phyloP scores from a whole-genome alignment of 495 filamentous ascomycete species.

The Penicillium lividum region DNA sequence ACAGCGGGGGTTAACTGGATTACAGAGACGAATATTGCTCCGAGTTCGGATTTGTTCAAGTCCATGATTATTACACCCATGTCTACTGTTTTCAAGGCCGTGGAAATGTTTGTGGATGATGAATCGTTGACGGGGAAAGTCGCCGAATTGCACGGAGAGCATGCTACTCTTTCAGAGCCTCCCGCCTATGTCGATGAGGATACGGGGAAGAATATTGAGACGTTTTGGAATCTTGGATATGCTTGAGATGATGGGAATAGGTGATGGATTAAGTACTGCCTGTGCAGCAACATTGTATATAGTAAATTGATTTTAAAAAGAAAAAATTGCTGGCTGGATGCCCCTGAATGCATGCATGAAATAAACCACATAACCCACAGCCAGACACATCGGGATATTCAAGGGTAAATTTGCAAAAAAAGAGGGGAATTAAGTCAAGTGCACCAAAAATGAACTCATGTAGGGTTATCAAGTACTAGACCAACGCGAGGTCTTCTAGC shows the following conservation, averaged over 20 bases:
- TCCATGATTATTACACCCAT: conserved; percentile 57
- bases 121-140: conserved; percentile 44
- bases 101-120: conserved; percentile 45
- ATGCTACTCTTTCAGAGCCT: conserved; percentile 49
- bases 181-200: conserved; percentile 55
- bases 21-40: conserved; percentile 51
- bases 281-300: no score
- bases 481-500: neutral
- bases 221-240: conserved; percentile 47
- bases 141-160: conserved; percentile 56
- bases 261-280: neutral
- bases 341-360: neutral
- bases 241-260: conserved; percentile 25
- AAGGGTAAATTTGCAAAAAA: neutral
- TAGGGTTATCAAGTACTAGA: neutral
- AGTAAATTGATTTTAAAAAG: no score
- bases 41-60: conserved; percentile 44
- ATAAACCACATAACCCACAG: neutral
- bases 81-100: conserved; percentile 47
- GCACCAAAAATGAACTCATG: neutral
- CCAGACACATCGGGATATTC: neutral
- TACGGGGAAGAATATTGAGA: conserved; percentile 50
- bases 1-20: neutral
- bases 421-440: neutral
- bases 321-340: no score